Base-by-base conservation (phyloP, 2,329 filamentous ascomycete genomes). In the Rugonectria rugulosa region DNA sequence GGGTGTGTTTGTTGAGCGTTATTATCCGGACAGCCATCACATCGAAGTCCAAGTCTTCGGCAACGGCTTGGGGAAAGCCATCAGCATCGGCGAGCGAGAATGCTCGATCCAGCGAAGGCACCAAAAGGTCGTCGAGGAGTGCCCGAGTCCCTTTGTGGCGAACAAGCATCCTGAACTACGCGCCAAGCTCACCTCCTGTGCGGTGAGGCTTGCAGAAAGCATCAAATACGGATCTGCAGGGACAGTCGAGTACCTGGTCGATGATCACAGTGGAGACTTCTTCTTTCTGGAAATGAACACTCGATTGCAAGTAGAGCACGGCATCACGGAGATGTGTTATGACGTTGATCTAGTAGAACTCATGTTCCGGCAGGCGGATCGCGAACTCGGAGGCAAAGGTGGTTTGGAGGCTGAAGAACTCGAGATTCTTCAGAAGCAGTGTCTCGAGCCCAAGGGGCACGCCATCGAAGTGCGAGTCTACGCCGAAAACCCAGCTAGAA, bases 241-340 rank as follows among this genome's bases (percentile, higher is more conserved):
- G 0, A 77, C 75, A 0, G 64, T 76, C 21, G 74, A 89, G 63
- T 89, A 84, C 57, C 77, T 90, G 2, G 84, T 88, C 2, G 86
- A 89, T 57, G 85, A 87, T 49, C 75, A 81, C 44, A 81, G 81
- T 0, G 83, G 80, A 0, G 77, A 84, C 6, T 89, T 87, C 69
- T 90, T 76, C 60, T 82, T 81, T 53, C 67, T 81, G 12, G 79
- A 81, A 53, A 79, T 82, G 68, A 79, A 83, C 77, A 61, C 89
- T 0, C 79, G 89, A 8, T 72, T 92, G 3, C 89, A 92, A 63
- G 89, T 93, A 20, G 90, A 92, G 68, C 90, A 92, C 61, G 88
- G 89, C 0, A 87, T 92, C 7, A 92, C 89, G 0, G 89, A 92
- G 69, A 86, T 91, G 81, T 86, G 90, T 12, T 90, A 88, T 10